Percentiles rank a stretch among this genome's conserved stretches.
Conservation (phyloP, 2,329 filamentous ascomycete genomes). For the Penicillium sp. region DNA sequence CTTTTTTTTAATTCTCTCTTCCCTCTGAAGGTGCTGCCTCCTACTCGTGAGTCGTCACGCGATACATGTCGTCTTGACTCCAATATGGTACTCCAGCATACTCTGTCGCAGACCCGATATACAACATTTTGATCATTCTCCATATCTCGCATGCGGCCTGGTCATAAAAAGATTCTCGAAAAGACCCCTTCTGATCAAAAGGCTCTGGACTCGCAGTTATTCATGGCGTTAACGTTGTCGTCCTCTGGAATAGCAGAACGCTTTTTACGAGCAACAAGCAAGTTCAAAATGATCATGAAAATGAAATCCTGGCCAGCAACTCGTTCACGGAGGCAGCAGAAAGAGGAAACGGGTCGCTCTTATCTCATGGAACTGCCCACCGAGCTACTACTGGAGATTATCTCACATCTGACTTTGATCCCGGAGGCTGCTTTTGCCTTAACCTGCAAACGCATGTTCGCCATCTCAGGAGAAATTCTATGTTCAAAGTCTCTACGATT, state of each 20-base stretch:
- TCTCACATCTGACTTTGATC: constrained; percentile 35
- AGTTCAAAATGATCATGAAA: constrained; percentile 28
- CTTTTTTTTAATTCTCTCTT: constrained; percentile 5
- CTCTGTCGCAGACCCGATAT: constrained; percentile 13
- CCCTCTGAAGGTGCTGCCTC: constrained; percentile 4
- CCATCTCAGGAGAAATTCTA: constrained; percentile 33
- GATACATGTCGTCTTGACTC: constrained; percentile 19
- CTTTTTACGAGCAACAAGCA: constrained; percentile 31
- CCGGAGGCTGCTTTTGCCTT: constrained; percentile 40
- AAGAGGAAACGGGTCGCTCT: constrained; percentile 23
- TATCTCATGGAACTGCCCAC: constrained; percentile 40
- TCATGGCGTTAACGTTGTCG: constrained; percentile 20
- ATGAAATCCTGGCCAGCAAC: constrained; percentile 29
- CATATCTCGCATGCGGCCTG: constrained; percentile 11
- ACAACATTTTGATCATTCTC: constrained; percentile 13
- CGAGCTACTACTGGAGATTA: constrained; percentile 39
- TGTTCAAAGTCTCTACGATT: constrained; percentile 37
- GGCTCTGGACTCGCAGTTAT: constrained; percentile 4
- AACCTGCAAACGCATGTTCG: constrained; percentile 39
- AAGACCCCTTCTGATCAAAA: constrained; percentile 7
- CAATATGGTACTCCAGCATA: constrained; percentile 27
- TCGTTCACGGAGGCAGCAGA: constrained; percentile 17
- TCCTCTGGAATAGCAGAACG: constrained; percentile 28
- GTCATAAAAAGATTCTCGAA: constrained; percentile 12
- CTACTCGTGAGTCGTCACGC: constrained; percentile 30